Base-by-base conservation (phyloP, 1,139 yeast species). In the Kodamaea fungicola region DNA sequence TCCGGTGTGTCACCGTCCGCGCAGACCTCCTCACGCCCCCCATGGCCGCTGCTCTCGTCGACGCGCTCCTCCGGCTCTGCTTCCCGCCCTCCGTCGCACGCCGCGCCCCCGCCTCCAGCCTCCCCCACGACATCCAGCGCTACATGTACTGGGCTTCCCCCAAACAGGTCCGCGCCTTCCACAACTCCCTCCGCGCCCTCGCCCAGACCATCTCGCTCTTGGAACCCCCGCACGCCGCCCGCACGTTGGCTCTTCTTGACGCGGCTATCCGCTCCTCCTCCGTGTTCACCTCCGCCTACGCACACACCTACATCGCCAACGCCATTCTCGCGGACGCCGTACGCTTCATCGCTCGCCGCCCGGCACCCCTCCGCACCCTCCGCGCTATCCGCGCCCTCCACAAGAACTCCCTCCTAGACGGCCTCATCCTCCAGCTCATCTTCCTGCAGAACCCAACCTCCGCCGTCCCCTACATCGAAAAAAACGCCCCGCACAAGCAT, bases 121-220 rank as follows among this genome's bases (percentile, higher is more conserved):
- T 28, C 24, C 34, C 25, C 22, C 49, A 53, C 33, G 57, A 52
- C 30, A 52, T 60, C 30, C 54, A 52, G 24, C 34, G 37, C 23
- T 36, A 51, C 13, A 43, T 47, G 26, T 12, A 32, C 12, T 32
- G 42, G 21, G 44, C 54, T 12, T 44, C 46, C 3, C 16, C 37
- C 16, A 30, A 30, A 1, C 55, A 60, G 31, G 54, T 43, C 27
- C 53, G 51, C 3, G 46, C 45, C 22, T 58, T 62, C 35, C 65
- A 58, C 42, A 55, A 56, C 36, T 40, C 55, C 2, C 37, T 66
- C 6, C 43, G 67, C 28, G 52, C 63, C 4, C 35, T 62, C 16
- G 64, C 59, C 1, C 69, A 64, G 40, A 43, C 60, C n/a, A 31
- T 65, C 6, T 59, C 71, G 1, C 42, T 52, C n/a, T 39, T 61